Evolutionary conservation across 2,329 filamentous ascomycete species (phyloP).

Genomic region (Blastomyces emzantsi): DNA sequence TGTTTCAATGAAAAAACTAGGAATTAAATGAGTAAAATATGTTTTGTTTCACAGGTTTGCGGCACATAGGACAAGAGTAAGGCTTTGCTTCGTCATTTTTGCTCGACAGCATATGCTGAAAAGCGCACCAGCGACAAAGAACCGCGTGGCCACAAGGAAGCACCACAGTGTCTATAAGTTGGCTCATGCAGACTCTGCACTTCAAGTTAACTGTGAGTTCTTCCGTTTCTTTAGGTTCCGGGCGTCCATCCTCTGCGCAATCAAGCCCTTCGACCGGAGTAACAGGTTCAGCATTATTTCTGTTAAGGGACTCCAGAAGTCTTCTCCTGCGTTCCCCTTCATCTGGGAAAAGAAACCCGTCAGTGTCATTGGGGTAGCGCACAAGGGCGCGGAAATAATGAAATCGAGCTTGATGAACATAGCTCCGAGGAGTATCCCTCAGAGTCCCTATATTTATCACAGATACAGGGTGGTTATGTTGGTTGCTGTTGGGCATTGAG

Average conservation of each 20-base stretch:
- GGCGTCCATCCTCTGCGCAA: background rate
- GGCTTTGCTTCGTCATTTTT: conserved; percentile 26
- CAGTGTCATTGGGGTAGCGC: background rate
- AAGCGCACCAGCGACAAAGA: conserved; percentile 49
- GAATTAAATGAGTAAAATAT: conserved; percentile 18
- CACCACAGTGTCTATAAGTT: conserved; percentile 44
- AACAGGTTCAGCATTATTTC: background rate
- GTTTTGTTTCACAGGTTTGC: conserved; percentile 22
- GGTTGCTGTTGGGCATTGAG: background rate
- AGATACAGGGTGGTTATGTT: background rate
- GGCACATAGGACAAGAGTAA: conserved; percentile 24
- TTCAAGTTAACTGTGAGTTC: conserved; percentile 44
- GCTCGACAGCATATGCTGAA: conserved; percentile 40
- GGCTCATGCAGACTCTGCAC: conserved; percentile 46
- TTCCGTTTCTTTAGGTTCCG: conserved; percentile 37
- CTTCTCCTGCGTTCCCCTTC: background rate
- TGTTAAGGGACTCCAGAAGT: background rate
- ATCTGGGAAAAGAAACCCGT: background rate
- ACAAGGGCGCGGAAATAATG: background rate
- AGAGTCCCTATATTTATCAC: background rate
- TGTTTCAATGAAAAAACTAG: too few relatives aligned
- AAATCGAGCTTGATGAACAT: background rate
- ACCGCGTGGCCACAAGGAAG: conserved; percentile 48
- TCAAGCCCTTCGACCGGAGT: background rate
- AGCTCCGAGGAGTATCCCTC: background rate